Percentiles rank a stretch among this genome's conserved stretches.
phyloP scores from a whole-genome alignment of 352 stramenopile species.

The Globisporangium ultimum region DNA sequence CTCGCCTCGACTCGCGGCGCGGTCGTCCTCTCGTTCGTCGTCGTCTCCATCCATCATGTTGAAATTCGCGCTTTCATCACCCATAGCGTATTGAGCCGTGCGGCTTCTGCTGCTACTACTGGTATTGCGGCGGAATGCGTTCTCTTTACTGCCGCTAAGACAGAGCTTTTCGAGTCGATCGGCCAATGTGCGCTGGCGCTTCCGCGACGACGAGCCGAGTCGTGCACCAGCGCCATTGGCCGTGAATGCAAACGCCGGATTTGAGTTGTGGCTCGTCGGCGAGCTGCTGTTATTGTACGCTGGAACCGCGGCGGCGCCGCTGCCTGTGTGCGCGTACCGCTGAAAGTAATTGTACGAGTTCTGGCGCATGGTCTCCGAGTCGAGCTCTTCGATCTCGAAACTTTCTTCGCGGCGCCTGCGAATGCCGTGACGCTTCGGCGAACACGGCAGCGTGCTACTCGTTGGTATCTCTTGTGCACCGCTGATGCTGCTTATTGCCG shows the following conservation, averaged over 20 bases:
- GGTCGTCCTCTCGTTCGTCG: constrained; percentile 11
- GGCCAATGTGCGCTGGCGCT: constrained; percentile 60
- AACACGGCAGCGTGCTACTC: neutral
- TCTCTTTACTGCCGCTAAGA: constrained; percentile 15
- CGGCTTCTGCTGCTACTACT: constrained; percentile 9
- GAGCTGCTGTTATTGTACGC: constrained; percentile 10
- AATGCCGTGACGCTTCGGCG: constrained; percentile 23
- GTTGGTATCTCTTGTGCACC: neutral
- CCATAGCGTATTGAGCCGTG: constrained; percentile 17
- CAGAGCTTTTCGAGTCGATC: constrained; percentile 58
- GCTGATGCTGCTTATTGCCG: neutral
- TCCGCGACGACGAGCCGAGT: constrained; percentile 24
- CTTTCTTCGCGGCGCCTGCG: constrained; percentile 42
- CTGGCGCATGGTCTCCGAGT: constrained; percentile 67
- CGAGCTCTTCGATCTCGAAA: constrained; percentile 64
- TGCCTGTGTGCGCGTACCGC: constrained; percentile 19
- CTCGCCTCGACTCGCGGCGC: constrained; percentile 4
- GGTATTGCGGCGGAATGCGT: constrained; percentile 13
- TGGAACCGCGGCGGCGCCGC: neutral
- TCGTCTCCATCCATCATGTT: constrained; percentile 16
- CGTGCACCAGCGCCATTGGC: constrained; percentile 19
- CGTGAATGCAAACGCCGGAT: constrained; percentile 10
- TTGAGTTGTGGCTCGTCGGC: neutral
- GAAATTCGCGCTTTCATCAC: constrained; percentile 23
- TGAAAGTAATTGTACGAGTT: constrained; percentile 74